Evolutionary conservation across 2,329 filamentous ascomycete species (phyloP), one percentile per base, ranked within the genome.

Genomic region (Phaeosphaeria sp.): DNA sequence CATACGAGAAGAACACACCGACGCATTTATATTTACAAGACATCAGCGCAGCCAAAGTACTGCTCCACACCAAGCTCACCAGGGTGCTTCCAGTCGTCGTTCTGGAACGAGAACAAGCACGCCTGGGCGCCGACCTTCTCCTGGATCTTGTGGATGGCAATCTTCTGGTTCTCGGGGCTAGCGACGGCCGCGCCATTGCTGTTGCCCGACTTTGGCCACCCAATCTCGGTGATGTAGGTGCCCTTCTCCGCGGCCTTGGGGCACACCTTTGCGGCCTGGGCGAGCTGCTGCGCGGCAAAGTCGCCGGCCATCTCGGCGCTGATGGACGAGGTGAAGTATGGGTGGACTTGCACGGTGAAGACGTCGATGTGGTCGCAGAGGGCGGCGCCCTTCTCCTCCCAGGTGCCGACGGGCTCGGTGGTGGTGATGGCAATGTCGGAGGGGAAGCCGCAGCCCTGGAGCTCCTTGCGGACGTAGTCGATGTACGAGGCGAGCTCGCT

Each of bases 151-250:
- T 84, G 76, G 76, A 98, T 87, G 68, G 94, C 94, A 44, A 73
- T 78, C 50, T 80, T 80, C 85, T 98, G 94, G 81, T 94, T 82
- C 1, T 74, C 43, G 5, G 67, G 49, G 67, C 91, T 88, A 55
- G 93, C 87, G 68, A 91, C 82, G 57, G 93, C 93, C 20, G 74
- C 74, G 59, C 91, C 92, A 80, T 95, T 94, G 56, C 86, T 78
- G 27, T 77, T 69, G 74, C 93, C 93, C 7, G 75, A 66, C 53
- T 82, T 88, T 64, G 94, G 94, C 93, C 93, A 98, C 72, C 94
- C 94, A 56, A 90, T 91, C 88, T 98, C 94, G 68, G 96, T 84
- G 81, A 94, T 92, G 83, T 92, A 87, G 66, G 89, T 89, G 39
- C 86, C 80, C 83, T 91, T 91, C 25, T 62, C 63, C 27, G 74